phyloP scores from a whole-genome alignment of 768 basidiomycete genomes.

The Boletus vinaceobasis region DNA sequence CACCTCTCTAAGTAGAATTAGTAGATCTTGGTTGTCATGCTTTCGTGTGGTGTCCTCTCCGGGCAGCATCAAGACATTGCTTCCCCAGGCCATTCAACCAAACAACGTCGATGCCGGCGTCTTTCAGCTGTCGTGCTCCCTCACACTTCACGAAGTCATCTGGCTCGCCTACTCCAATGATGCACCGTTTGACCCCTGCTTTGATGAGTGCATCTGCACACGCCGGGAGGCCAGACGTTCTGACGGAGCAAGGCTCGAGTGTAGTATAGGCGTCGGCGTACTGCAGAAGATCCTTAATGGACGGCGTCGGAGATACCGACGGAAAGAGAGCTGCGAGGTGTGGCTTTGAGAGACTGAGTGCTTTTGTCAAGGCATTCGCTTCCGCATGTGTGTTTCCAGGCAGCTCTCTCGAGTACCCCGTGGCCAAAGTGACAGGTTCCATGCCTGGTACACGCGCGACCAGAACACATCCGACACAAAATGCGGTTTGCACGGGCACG shows the following conservation, averaged over 20 bases:
- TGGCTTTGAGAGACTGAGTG: slow-evolving; percentile 40
- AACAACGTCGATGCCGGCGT: slow-evolving; percentile 71
- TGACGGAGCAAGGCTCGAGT: slow-evolving; percentile 90
- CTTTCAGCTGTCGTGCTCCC: slow-evolving; percentile 68
- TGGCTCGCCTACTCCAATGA: slow-evolving; percentile 88
- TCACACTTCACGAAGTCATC: slow-evolving; percentile 93
- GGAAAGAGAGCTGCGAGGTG: slow-evolving; percentile 48
- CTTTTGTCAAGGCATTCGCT: slow-evolving; percentile 85
- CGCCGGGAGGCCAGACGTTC: slow-evolving; percentile 82
- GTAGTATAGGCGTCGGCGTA: slow-evolving; percentile 84
- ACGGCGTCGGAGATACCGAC: slow-evolving; percentile 24
- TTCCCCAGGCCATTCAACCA: slow-evolving; percentile 73
- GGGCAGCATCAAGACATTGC: slow-evolving; percentile 77
- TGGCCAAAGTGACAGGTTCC: slow-evolving; percentile 57
- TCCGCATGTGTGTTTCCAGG: slow-evolving; percentile 96
- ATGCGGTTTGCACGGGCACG: slow-evolving; percentile 67
- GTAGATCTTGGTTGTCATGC: neutral
- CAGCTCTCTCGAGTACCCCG: slow-evolving; percentile 88
- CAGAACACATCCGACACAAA: slow-evolving; percentile 88
- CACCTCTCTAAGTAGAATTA: neutral
- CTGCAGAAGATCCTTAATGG: slow-evolving; percentile 49
- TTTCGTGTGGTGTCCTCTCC: slow-evolving; percentile 44
- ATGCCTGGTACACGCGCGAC: slow-evolving; percentile 44
- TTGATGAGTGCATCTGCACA: slow-evolving; percentile 83
- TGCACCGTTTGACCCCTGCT: slow-evolving; percentile 68